Percentiles rank a stretch among this genome's conserved stretches.
Evolutionary conservation across 1,284 basidiomycete genomes (phyloP).

Genomic region (Microbotryum intermedium): DNA sequence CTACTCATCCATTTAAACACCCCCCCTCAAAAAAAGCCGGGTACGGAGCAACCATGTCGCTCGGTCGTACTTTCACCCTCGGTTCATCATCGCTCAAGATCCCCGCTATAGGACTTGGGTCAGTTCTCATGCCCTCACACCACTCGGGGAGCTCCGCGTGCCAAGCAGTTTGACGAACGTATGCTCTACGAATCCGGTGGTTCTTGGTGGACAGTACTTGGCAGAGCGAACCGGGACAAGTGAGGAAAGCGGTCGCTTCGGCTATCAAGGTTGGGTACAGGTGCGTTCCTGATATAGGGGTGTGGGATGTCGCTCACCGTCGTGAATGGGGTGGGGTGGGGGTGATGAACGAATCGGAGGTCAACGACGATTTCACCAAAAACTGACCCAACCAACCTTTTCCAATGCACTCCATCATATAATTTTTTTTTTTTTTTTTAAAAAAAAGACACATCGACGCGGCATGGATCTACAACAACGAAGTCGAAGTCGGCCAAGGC

Average conservation of each 20-base stretch:
- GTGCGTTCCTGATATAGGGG: neutral
- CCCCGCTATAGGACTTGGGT: conserved; percentile 31
- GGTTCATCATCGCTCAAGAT: conserved; percentile 23
- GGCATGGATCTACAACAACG: conserved; percentile 67
- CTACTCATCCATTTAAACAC: too few species aligned
- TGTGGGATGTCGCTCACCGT: neutral
- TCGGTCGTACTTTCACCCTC: conserved; percentile 18
- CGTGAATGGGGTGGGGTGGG: neutral
- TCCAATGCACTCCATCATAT: too few species aligned
- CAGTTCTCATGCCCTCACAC: conserved; percentile 1
- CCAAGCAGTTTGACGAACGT: neutral
- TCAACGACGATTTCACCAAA: too few species aligned
- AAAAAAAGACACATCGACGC: conserved; percentile 58
- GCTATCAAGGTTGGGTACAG: conserved; percentile 27
- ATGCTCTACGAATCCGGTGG: neutral
- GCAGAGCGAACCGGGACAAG: conserved; percentile 27
- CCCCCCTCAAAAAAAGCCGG: too few species aligned
- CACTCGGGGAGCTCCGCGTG: neutral
- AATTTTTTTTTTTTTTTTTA: neutral
- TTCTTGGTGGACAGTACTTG: conserved; percentile 5
- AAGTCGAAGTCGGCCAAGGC: conserved; percentile 76
- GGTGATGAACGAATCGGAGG: too few species aligned
- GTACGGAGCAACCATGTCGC: conserved; percentile 25
- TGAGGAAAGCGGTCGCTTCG: conserved; percentile 23
- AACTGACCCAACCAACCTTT: neutral